These are phyloP conservation scores for Hydrangea macrophylla DNA, from an alignment of 148 eudicot species.

Conservation along the genomic window DNA sequence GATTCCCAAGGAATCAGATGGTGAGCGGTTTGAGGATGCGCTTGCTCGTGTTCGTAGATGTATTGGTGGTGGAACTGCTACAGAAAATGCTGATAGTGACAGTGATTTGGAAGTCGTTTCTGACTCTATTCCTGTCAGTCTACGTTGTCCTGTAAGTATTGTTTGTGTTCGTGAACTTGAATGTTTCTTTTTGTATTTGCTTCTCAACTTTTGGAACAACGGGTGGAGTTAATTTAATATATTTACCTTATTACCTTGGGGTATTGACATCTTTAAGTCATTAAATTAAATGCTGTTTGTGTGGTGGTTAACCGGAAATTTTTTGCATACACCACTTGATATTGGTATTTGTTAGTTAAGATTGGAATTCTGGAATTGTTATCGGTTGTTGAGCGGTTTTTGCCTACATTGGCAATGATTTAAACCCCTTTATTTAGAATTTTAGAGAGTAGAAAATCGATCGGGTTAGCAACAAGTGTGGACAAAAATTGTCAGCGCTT, in stretches of 20 bases:
- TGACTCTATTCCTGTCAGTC: conserved; percentile 58
- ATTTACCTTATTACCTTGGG: background rate
- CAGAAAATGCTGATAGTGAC: conserved; percentile 66
- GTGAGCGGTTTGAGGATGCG: conserved; percentile 68
- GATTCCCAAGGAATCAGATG: conserved; percentile 64
- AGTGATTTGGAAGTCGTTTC: conserved; percentile 82
- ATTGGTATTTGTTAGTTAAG: background rate
- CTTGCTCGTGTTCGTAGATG: conserved; percentile 70
- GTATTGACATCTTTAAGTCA: background rate
- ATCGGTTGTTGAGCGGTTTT: background rate
- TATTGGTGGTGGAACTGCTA: conserved; percentile 61
- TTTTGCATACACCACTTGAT: background rate
- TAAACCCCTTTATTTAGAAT: background rate
- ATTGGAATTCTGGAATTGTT: background rate
- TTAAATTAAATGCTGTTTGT: background rate
- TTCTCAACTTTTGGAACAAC: background rate
- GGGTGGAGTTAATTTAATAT: background rate
- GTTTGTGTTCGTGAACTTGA: background rate
- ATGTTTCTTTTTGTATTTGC: background rate
- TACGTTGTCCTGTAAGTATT: conserved; percentile 76
- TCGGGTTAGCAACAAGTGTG: background rate
- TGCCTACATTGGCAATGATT: background rate
- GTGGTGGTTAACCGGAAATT: background rate
- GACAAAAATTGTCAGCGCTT: background rate
- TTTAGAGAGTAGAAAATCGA: background rate